phyloP scores from a whole-genome alignment of 108 stramenopile species.

The Cyclotella choctawhatcheeana region DNA sequence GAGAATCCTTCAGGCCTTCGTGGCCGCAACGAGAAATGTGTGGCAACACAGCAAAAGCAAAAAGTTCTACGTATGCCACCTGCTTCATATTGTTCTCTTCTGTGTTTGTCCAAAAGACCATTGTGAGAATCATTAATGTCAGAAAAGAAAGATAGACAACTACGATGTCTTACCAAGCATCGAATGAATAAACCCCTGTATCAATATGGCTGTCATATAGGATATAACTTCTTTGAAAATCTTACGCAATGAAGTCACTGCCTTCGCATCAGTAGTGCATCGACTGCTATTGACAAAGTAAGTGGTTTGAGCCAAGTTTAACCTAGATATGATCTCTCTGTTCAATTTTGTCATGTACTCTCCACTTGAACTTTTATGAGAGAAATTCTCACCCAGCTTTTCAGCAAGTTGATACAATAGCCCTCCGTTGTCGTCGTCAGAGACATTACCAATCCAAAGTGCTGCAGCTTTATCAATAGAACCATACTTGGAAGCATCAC shows the following conservation, averaged over 20 bases:
- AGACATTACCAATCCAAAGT: constrained; percentile 75
- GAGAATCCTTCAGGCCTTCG: constrained; percentile 49
- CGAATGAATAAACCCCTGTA: constrained; percentile 71
- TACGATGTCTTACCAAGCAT: constrained; percentile 42
- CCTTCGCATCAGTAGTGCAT: constrained; percentile 44
- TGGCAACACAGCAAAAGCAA: constrained; percentile 59
- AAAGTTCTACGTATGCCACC: constrained; percentile 58
- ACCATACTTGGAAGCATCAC: constrained; percentile 50
- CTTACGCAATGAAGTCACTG: constrained; percentile 51
- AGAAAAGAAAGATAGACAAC: neutral
- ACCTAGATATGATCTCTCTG: constrained; percentile 68
- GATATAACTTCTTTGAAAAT: constrained; percentile 70
- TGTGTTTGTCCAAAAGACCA: constrained; percentile 3
- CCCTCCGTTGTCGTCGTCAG: constrained; percentile 62
- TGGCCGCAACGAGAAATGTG: constrained; percentile 65
- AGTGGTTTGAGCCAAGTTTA: constrained; percentile 72
- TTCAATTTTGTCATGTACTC: constrained; percentile 72
- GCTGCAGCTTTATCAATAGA: constrained; percentile 79
- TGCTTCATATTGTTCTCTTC: constrained; percentile 46
- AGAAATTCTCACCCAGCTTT: constrained; percentile 57
- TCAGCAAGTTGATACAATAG: constrained; percentile 77
- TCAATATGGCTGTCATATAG: constrained; percentile 73
- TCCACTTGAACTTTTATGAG: constrained; percentile 40
- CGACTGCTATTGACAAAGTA: constrained; percentile 61
- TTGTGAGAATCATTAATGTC: no score